Evolutionary conservation across 257 asterid species (phyloP), one percentile per base, ranked within the genome.

Genomic region (Solanum habrochaites): DNA sequence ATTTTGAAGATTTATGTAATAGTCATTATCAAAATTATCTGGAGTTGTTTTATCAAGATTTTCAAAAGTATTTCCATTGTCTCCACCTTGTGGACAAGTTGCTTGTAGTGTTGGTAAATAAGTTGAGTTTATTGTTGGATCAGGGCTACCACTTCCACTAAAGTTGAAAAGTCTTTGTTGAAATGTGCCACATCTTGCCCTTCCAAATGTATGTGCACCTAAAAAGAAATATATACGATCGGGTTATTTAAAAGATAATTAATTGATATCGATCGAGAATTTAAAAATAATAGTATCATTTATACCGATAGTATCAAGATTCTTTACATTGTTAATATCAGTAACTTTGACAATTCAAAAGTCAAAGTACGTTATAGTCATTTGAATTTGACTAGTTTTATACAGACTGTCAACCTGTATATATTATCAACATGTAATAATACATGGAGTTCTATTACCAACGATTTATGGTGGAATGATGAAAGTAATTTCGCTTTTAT

Each of bases 121-220:
- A 64, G 21, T 45, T 71, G 80, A 35, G 70, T 95, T 92, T 86
- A 96, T 86, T 11, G 98, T 95, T 47, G 83, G 56, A 87, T 96
- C 99, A 37, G 98, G 94, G 2, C 93, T 92, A 3, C 96, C 97
- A 31, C 93, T 96, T 27, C 96, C 95, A 21, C 90, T 91, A 85
- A 95, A 96, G 72, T 95, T 93, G 60, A 92, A 92, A 31, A 95
- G 66, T 77, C 98, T 83, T 89, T 81, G n/a, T 87, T 94, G 90
- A 89, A 94, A 96, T 14, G 88, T 32, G 2, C 91, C 90, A 21
- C 98, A 96, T 66, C 87, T 93, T 60, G 98, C 77, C 21, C 91
- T 7, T 32, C 98, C 98, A 31, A 96, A 91, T 39, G 98, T 94
- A 88, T 96, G 66, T 20, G 66, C 66, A 58, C 66, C 66, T 58